Conservation (phyloP, 192 early-diverging fungal genomes). For the Umbelopsis vinacea region DNA sequence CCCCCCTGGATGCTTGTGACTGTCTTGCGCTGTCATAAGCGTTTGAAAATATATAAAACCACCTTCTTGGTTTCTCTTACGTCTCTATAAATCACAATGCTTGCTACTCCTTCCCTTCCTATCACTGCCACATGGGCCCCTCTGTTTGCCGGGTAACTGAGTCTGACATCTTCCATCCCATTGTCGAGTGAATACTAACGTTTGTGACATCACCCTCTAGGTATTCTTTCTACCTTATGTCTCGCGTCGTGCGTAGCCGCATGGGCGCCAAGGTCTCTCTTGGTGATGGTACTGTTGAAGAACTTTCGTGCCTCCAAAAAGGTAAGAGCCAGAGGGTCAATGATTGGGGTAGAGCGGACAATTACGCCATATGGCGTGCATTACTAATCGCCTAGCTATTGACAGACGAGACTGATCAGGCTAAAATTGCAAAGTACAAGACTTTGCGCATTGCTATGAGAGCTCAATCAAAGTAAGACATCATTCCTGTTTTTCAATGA, state of each 20-base stretch:
- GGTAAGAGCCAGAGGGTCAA: neutral
- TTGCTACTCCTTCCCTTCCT: neutral
- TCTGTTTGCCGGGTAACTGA: conserved; percentile 2
- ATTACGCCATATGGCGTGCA: neutral
- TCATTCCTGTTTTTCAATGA: neutral
- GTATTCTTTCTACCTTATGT: neutral
- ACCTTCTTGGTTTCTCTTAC: neutral
- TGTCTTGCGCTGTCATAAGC: neutral
- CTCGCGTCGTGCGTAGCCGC: neutral
- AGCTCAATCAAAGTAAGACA: conserved; percentile 2
- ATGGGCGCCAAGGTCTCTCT: neutral
- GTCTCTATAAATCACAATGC: neutral
- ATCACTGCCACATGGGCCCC: neutral
- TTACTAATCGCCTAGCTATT: neutral
- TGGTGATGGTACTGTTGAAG: neutral
- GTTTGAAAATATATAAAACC: neutral
- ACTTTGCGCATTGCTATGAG: neutral
- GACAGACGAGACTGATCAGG: neutral
- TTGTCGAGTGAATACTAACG: neutral
- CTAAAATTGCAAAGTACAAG: neutral
- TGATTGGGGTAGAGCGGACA: neutral
- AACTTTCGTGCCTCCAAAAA: neutral
- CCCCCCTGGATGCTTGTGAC: too few relatives aligned
- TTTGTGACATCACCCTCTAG: neutral
- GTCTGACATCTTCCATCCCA: neutral